phyloP scores from a whole-genome alignment of 805 yeast species.

The Zygosaccharomyces rouxii region DNA sequence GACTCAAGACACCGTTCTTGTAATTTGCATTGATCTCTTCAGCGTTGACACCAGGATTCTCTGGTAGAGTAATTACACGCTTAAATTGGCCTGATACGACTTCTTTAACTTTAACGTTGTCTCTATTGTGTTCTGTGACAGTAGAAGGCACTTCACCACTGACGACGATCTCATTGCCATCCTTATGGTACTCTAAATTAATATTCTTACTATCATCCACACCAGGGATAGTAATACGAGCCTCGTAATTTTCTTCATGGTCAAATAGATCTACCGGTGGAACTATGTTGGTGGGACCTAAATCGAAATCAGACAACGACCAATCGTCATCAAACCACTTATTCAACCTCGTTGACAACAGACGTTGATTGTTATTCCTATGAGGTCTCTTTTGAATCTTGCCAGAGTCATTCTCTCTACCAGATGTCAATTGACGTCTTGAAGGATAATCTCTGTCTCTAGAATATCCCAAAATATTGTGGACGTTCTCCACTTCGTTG shows the following conservation, averaged over 20 bases:
- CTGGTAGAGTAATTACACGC: slow-evolving; percentile 41
- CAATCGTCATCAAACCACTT: slow-evolving; percentile 28
- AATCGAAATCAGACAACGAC: slow-evolving; percentile 28
- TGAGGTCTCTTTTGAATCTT: background rate
- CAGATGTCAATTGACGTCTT: slow-evolving; percentile 16
- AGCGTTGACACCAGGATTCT: slow-evolving; percentile 37
- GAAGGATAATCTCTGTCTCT: slow-evolving; percentile 26
- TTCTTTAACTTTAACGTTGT: slow-evolving; percentile 33
- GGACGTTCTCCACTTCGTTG: slow-evolving; percentile 40
- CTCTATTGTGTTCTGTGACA: slow-evolving; percentile 19
- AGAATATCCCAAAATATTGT: slow-evolving; percentile 31
- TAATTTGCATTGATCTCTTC: slow-evolving; percentile 44
- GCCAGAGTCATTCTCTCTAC: slow-evolving; percentile 2
- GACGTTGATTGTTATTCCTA: background rate
- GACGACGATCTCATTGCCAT: slow-evolving; percentile 40
- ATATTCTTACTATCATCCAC: slow-evolving; percentile 40
- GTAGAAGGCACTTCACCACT: slow-evolving; percentile 41
- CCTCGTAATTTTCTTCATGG: slow-evolving; percentile 38
- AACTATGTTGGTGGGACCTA: slow-evolving; percentile 25
- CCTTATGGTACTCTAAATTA: slow-evolving; percentile 45
- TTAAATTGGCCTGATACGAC: slow-evolving; percentile 40
- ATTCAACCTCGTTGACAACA: slow-evolving; percentile 11
- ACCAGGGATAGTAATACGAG: slow-evolving; percentile 47
- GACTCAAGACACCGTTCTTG: slow-evolving; percentile 42
- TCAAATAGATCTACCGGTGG: slow-evolving; percentile 48